Evolutionary conservation across 2,329 filamentous ascomycete genomes (phyloP).

Genomic region (Furcasterigmium sp.): DNA sequence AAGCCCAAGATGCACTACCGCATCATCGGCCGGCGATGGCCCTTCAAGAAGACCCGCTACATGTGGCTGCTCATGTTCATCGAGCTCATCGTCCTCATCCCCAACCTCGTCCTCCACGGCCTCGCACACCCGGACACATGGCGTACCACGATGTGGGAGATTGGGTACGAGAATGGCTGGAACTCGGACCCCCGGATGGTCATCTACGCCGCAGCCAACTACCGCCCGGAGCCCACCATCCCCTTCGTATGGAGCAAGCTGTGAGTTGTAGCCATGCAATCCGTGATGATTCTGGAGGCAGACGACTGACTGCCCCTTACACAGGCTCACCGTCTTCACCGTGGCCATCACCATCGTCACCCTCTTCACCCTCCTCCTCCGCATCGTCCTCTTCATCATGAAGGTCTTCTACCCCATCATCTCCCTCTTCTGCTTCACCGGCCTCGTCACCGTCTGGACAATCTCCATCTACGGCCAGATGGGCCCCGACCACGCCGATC

Average conservation of each 20-base stretch:
- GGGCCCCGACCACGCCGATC: conserved; percentile 67
- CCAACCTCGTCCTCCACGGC: conserved; percentile 62
- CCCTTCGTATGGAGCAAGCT: conserved; percentile 69
- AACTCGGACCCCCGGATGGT: conserved; percentile 69
- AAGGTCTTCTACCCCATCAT: conserved; percentile 65
- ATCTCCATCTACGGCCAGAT: conserved; percentile 66
- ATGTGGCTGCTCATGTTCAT: conserved; percentile 60
- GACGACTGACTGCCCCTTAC: no score
- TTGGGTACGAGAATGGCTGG: conserved; percentile 65
- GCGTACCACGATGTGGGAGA: conserved; percentile 66
- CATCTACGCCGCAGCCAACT: conserved; percentile 70
- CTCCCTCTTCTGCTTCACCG: conserved; percentile 50
- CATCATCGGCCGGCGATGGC: conserved; percentile 56
- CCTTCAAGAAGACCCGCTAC: conserved; percentile 21
- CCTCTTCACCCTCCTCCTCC: conserved; percentile 70
- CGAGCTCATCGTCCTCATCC: conserved; percentile 62
- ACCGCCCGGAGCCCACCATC: conserved; percentile 53
- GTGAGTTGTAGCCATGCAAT: conserved; percentile 46
- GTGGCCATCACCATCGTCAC: conserved; percentile 70
- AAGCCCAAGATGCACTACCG: conserved; percentile 36
- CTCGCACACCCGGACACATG: conserved; percentile 70
- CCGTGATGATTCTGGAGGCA: conserved; percentile 1
- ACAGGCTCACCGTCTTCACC: conserved; percentile 69
- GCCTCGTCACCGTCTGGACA: conserved; percentile 57
- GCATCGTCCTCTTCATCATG: conserved; percentile 65